phyloP scores from a whole-genome alignment of 331 rosid species.

The Pyracantha coccinea region DNA sequence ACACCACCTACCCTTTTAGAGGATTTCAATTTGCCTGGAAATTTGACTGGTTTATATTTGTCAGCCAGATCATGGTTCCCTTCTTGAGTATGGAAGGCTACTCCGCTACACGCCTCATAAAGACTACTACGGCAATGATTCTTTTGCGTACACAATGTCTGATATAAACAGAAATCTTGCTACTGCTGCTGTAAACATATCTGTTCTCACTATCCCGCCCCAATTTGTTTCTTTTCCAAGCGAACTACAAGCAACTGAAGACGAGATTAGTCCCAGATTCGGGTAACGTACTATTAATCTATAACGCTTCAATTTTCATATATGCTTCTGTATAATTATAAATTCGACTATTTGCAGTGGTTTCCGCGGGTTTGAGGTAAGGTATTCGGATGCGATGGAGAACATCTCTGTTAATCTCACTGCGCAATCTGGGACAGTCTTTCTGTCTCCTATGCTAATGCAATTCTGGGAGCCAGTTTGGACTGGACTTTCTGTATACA shows the following conservation, averaged over 20 bases:
- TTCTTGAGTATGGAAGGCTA: constrained; percentile 49
- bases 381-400: constrained; percentile 64
- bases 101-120: constrained; percentile 64
- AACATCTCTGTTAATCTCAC: constrained; percentile 56
- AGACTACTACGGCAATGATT: constrained; percentile 67
- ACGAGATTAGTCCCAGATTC: constrained; percentile 56
- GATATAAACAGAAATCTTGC: constrained; percentile 80
- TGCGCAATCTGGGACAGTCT: constrained; percentile 48
- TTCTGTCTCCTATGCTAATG: constrained; percentile 60
- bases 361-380: constrained; percentile 60
- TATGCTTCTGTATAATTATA: not conserved
- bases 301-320: not conserved
- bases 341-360: constrained; percentile 42
- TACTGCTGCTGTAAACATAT: constrained; percentile 47
- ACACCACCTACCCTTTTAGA: too few species aligned
- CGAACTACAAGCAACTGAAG: constrained; percentile 73
- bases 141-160: constrained; percentile 62
- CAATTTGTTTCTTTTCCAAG: constrained; percentile 69
- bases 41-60: constrained; percentile 14
- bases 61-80: constrained; percentile 76
- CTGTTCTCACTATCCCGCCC: constrained; percentile 71
- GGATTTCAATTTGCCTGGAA: not conserved
- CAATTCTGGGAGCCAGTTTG: constrained; percentile 55
- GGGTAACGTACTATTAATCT: constrained; percentile 36
- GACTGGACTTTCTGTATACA: constrained; percentile 33